Percentiles rank a stretch among this genome's conserved stretches.
These are phyloP conservation scores for Viridothelium virens DNA, from an alignment of 495 filamentous ascomycete genomes.

Conservation along the genomic window DNA sequence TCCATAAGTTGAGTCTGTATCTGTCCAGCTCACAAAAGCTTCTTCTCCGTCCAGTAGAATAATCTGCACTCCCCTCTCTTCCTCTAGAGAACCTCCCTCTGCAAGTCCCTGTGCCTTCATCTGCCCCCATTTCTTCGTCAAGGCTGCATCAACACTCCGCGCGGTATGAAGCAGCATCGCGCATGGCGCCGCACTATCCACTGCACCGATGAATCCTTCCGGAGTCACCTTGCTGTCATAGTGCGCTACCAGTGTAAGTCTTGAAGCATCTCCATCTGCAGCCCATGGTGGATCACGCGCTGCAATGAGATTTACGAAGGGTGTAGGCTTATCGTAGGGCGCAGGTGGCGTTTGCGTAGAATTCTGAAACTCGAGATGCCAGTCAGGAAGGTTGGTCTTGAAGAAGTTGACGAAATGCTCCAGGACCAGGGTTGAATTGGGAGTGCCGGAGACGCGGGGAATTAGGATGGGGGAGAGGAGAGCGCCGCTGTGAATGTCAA, in stretches of 20 bases:
- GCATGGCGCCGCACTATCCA: constrained; percentile 86
- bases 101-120: constrained; percentile 52
- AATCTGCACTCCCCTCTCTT: constrained; percentile 79
- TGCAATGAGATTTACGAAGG: constrained; percentile 80
- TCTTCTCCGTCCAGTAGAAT: constrained; percentile 91
- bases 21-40: constrained; percentile 73
- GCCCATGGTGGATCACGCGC: constrained; percentile 86
- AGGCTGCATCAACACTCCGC: constrained; percentile 64
- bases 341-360: constrained; percentile 73
- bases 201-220: constrained; percentile 85
- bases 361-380: constrained; percentile 78
- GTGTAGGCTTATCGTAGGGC: constrained; percentile 58
- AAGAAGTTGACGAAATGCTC: constrained; percentile 83
- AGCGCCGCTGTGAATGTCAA: constrained; percentile 65
- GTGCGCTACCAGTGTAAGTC: constrained; percentile 84
- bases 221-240: constrained; percentile 83
- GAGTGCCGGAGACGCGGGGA: constrained; percentile 80
- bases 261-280: constrained; percentile 59
- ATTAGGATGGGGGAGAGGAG: constrained; percentile 86
- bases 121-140: constrained; percentile 71
- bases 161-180: constrained; percentile 86
- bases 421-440: constrained; percentile 64
- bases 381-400: constrained; percentile 58
- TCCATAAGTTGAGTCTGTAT: constrained; percentile 77
- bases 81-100: constrained; percentile 45